Evolutionary conservation across 2,329 filamentous ascomycete genomes (phyloP).

Genomic region (Fusarium cicatricum): DNA sequence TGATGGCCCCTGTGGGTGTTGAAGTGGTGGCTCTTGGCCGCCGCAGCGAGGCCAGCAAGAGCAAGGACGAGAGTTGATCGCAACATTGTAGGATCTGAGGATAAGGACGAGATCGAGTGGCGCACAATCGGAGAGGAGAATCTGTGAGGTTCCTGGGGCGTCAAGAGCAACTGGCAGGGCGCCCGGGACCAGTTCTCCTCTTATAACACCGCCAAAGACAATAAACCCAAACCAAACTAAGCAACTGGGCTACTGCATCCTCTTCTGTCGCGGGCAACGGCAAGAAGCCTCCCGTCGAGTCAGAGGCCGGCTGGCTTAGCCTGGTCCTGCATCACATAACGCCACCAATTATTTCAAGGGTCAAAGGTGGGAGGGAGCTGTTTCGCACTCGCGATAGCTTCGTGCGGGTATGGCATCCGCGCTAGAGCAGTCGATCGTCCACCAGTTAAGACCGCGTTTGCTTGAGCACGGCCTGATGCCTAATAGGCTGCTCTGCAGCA

Average conservation of each 20-base stretch:
- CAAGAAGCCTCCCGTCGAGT: slow-evolving; percentile 16
- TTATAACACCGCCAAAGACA: slow-evolving; percentile 27
- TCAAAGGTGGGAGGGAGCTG: slow-evolving; percentile 17
- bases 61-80: slow-evolving; percentile 40
- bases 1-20: slow-evolving; percentile 20
- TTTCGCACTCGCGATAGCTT: slow-evolving; percentile 29
- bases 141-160: background rate
- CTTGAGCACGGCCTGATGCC: background rate
- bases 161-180: background rate
- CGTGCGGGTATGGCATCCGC: slow-evolving; percentile 28
- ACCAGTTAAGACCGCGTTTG: slow-evolving; percentile 10
- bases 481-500: background rate
- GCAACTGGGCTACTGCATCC: slow-evolving; percentile 1
- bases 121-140: slow-evolving; percentile 1
- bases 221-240: background rate
- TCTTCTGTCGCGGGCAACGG: slow-evolving; percentile 4
- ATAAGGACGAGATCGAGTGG: background rate
- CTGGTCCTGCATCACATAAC: slow-evolving; percentile 31
- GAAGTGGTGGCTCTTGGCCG: slow-evolving; percentile 30
- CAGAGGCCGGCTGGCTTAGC: slow-evolving; percentile 7
- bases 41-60: slow-evolving; percentile 36
- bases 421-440: slow-evolving; percentile 1
- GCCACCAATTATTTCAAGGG: slow-evolving; percentile 30
- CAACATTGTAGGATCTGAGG: slow-evolving; percentile 30
- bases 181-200: background rate